A percentile compares a stretch with the other conserved stretches of the same genome.
phyloP scores from a whole-genome alignment of 768 basidiomycete genomes.

The Suillus fuscotomentosus region DNA sequence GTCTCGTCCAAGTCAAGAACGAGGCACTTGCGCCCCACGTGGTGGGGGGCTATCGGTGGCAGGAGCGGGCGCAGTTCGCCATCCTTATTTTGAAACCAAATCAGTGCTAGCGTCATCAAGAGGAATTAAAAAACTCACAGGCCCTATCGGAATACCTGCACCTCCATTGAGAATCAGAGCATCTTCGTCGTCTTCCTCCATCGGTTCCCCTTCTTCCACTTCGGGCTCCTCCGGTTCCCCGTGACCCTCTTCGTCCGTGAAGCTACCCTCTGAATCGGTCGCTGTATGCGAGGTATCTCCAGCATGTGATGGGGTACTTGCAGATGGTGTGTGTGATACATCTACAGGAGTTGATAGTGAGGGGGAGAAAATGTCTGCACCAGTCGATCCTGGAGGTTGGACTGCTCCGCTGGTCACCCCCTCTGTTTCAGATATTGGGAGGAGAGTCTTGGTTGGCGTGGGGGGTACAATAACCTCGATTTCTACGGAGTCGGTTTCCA shows the following conservation, averaged over 20 bases:
- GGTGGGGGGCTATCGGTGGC: slow-evolving; percentile 76
- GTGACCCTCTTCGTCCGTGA: slow-evolving; percentile 63
- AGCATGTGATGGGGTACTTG: slow-evolving; percentile 26
- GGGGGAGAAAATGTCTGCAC: slow-evolving; percentile 33
- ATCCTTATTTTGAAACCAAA: slow-evolving; percentile 49
- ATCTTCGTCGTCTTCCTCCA: slow-evolving; percentile 86
- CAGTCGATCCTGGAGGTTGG: slow-evolving; percentile 85
- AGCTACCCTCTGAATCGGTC: slow-evolving; percentile 37
- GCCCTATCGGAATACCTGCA: slow-evolving; percentile 91
- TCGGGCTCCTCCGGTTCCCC: slow-evolving; percentile 72
- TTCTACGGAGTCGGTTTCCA: slow-evolving; percentile 27
- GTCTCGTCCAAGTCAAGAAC: slow-evolving; percentile 98
- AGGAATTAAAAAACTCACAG: slow-evolving; percentile 53
- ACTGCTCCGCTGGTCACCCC: slow-evolving; percentile 91
- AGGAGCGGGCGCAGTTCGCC: slow-evolving; percentile 85
- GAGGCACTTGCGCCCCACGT: slow-evolving; percentile 89
- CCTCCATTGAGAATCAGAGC: slow-evolving; percentile 87
- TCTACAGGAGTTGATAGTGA: slow-evolving; percentile 24
- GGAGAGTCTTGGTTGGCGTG: slow-evolving; percentile 42
- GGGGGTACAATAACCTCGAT: slow-evolving; percentile 44
- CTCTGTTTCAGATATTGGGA: slow-evolving; percentile 75
- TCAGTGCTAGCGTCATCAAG: slow-evolving; percentile 4
- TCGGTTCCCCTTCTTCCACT: slow-evolving; percentile 54
- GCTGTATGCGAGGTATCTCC: slow-evolving; percentile 31
- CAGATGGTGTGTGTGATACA: slow-evolving; percentile 18